Conservation (phyloP, 1,139 yeast species). For the Saccharomycopsis phalli region DNA sequence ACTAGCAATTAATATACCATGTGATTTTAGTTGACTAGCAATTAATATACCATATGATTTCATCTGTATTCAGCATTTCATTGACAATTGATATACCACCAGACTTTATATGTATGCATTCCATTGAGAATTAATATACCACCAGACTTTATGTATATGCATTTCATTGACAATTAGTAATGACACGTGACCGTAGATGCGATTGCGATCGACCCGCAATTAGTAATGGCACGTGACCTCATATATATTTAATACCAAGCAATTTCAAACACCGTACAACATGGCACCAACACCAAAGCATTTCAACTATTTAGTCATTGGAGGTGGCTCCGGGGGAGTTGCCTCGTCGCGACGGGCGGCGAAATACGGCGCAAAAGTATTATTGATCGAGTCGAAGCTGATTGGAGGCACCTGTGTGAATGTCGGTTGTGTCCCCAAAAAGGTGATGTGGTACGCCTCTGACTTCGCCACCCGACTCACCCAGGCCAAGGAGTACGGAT, state of each 20-base stretch:
- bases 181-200: too few relatives aligned
- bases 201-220: too few relatives aligned
- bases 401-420: constrained; percentile 99
- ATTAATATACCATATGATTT: too few relatives aligned
- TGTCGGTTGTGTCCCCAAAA: constrained; percentile 98
- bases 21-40: too few relatives aligned
- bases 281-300: constrained; percentile 33
- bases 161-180: too few relatives aligned
- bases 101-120: too few relatives aligned
- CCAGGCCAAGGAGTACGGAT: constrained; percentile 78
- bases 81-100: too few relatives aligned
- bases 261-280: background rate
- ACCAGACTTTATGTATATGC: too few relatives aligned
- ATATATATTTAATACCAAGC: background rate
- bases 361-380: constrained; percentile 79
- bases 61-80: too few relatives aligned
- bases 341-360: constrained; percentile 98
- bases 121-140: too few relatives aligned
- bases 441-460: constrained; percentile 97
- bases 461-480: constrained; percentile 70
- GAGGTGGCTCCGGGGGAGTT: constrained; percentile 99
- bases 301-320: constrained; percentile 88
- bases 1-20: too few relatives aligned
- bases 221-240: background rate
- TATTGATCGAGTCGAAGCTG: constrained; percentile 68